Base-by-base conservation (phyloP, 495 filamentous ascomycete species). In the Penicillium argentinense region DNA sequence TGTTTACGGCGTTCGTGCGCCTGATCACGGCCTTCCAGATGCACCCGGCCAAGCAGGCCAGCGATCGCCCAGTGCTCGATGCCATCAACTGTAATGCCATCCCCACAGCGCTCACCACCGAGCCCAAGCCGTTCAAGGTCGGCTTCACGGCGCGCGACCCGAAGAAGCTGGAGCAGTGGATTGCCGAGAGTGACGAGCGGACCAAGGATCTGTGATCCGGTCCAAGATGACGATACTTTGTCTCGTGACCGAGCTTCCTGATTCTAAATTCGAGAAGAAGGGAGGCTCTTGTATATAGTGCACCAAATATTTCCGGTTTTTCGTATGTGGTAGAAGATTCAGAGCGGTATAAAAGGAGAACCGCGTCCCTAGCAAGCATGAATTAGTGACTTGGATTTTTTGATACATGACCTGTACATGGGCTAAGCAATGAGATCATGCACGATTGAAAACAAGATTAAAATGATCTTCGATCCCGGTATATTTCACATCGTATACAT, bases 111-210 rank as follows among this genome's bases (percentile, higher is more conserved):
- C 62, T 87, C 68, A 86, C 83, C 5, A 80, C 81, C 36, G 83
- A 87, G 59, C 83, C 84, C 6, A 86, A 85, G 73, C 74, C 76
- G n/a, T 87, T 87, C 61, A 83, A 83, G 66, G 67, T 76, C 13
- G 71, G 76, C 2, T 75, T 83, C 45, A 64, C 58, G 26, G 58
- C 71, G n/a, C 66, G 79, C 18, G 69, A 82, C 57, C 50, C 64
- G 22, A 56, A 33, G 50, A 63, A 47, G 45, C 37, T 80, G 51
- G 58, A 73, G 57, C 42, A 62, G 39, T 83, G 78, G 78, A 78
- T 81, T 47, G 57, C 33, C 12, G 74, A 76, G 58, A 79, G 78
- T 55, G 74, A 85, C 49, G 72, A 77, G 59, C 70, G 78, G 58
- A 85, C 80, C 23, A 77, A 67, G 63, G 67, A 80, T 59, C 54